Base-by-base conservation (phyloP, 139 green algal genomes). In the Chlamydomonas sp. region DNA sequence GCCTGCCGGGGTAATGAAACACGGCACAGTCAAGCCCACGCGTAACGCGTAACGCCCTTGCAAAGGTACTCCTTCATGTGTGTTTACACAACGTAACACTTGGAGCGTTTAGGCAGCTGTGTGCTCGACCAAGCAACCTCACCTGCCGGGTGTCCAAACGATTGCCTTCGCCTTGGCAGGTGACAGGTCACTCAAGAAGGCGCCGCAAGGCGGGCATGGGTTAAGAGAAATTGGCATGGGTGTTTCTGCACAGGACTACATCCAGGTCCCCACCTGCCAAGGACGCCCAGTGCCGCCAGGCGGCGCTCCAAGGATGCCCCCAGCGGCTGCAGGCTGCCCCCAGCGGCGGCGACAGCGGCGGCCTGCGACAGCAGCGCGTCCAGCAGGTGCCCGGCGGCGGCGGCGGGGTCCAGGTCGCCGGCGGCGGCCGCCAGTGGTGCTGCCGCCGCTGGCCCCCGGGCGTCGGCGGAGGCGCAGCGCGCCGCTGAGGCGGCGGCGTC, bases 281-380 rank as follows among this genome's bases (percentile, higher is more conserved):
- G 66, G 1, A 79, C 90, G 12, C 84, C 87, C 20, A 93, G 84
- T 1, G 49, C 62, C 16, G 79, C 82, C 67, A 93, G 80, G 6
- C 90, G 84, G 14, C 87, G 88, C 49, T 61, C 69, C 59, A 93
- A 76, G 3, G 87, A 80, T 0, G 83, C 0, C 18, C 88, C 90
- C 49, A 90, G 63, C 49, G 73, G 72, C 15, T 89, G 73, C 71
- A 92, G 72, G n/a, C 60, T 86, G n/a, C 80, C 78, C 78, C 83
- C 80, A 3, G 87, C 63, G 2, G 73, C 68, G 7, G 58, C n/a
- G 77, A 88, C 75, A 49, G 79, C 66, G 59, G 87, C 87, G 6
- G 86, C 86, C 79, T 90, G 79, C 16, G 73, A 80, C 61, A 87
- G 82, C 9, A 87, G 49, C 2, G 82, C 72, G 60, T 87, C 82